phyloP scores from a whole-genome alignment of 305 asterid genomes.

The Fraxinus albicans region DNA sequence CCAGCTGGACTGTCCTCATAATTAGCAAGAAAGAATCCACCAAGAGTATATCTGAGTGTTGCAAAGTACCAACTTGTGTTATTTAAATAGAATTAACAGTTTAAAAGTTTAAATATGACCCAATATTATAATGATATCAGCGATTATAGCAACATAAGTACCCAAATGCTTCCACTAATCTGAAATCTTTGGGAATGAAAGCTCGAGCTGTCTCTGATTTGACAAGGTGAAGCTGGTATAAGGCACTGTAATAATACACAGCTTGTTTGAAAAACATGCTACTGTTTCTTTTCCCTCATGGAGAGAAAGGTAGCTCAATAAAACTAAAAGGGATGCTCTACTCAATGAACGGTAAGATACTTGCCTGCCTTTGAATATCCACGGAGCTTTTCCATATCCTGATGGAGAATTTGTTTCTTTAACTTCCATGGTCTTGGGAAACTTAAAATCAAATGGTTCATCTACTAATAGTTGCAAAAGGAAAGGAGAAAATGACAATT shows the following conservation, averaged over 20 bases:
- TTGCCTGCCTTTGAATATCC: conserved; percentile 97
- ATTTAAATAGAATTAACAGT: conserved; percentile 18
- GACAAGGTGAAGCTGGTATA: conserved; percentile 96
- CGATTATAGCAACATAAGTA: conserved; percentile 27
- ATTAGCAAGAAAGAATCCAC: conserved; percentile 96
- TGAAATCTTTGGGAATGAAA: conserved; percentile 89
- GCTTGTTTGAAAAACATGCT: not conserved
- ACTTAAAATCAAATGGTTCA: conserved; percentile 14
- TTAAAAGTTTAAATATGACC: conserved; percentile 2
- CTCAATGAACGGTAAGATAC: conserved; percentile 21
- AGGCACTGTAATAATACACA: conserved; percentile 62
- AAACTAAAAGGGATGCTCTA: not conserved
- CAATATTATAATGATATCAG: conserved; percentile 8
- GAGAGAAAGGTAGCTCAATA: conserved; percentile 3
- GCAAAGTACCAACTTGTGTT: conserved; percentile 34
- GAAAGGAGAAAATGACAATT: not conserved
- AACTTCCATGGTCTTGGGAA: conserved; percentile 40
- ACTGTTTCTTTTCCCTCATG: not conserved
- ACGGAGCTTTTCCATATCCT: conserved; percentile 82
- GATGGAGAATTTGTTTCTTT: conserved; percentile 37
- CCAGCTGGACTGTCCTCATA: conserved; percentile 95
- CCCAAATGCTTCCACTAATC: conserved; percentile 96
- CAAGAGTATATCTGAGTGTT: conserved; percentile 73
- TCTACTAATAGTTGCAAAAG: conserved; percentile 4
- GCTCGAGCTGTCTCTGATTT: conserved; percentile 93